Evolutionary conservation across 495 filamentous ascomycete genomes (phyloP).

Genomic region (Xylaria flabelliformis): DNA sequence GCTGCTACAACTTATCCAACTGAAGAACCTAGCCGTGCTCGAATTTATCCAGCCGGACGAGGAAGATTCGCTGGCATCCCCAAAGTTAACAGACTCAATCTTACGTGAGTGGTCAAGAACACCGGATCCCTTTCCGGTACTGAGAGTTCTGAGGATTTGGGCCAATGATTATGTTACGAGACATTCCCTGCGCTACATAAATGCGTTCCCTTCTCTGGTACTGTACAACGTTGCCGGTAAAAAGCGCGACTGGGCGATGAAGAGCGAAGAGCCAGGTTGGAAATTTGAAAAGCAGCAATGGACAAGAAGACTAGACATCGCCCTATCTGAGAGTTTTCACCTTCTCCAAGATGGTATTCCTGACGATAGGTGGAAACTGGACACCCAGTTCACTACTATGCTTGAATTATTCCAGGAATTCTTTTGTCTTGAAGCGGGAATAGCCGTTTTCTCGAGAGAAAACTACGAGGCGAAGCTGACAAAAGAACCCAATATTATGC

Average conservation of each 20-base stretch:
- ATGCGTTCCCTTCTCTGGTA: conserved; percentile 36
- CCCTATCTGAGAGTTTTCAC: not conserved
- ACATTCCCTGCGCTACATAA: conserved; percentile 33
- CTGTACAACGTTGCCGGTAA: conserved; percentile 35
- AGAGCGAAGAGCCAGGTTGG: not conserved
- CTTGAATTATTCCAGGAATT: too few relatives aligned
- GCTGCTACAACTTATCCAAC: conserved; percentile 34
- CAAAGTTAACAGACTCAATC: conserved; percentile 38
- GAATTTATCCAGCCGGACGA: conserved; percentile 34
- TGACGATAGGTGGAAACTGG: not conserved
- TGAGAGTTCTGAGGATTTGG: conserved; percentile 41
- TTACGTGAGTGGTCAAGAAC: conserved; percentile 40
- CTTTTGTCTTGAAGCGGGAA: too few relatives aligned
- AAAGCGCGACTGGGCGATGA: conserved; percentile 28
- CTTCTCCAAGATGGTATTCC: not conserved
- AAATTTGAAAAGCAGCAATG: not conserved
- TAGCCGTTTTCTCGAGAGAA: not conserved
- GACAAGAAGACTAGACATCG: not conserved
- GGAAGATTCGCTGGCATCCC: not conserved
- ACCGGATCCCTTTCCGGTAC: conserved; percentile 35
- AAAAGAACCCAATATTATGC: not conserved
- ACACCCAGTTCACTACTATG: too few relatives aligned
- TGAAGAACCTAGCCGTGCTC: conserved; percentile 44
- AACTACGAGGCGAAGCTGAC: not conserved
- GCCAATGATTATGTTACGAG: conserved; percentile 28